Conservation (phyloP, 1,139 yeast genomes). For the Yamadazyma sp. region DNA sequence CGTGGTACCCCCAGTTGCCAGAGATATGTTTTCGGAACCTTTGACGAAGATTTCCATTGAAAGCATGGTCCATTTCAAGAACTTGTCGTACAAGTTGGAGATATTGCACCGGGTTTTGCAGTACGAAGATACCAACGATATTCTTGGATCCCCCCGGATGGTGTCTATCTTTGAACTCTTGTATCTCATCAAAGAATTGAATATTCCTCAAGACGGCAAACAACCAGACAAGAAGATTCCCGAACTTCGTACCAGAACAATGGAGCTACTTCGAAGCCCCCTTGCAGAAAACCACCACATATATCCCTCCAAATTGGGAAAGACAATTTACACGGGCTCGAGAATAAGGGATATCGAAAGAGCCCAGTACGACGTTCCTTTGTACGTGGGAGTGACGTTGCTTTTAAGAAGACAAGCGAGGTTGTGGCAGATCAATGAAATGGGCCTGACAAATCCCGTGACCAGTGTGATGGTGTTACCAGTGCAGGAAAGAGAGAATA, state of each 20-base stretch:
- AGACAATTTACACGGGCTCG: conserved; percentile 5
- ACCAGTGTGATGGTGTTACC: conserved; percentile 51
- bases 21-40: conserved; percentile 28
- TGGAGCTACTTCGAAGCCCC: neutral
- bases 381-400: conserved; percentile 45
- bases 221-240: neutral
- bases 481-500: conserved; percentile 23
- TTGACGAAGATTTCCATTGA: conserved; percentile 31
- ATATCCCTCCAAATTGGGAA: conserved; percentile 16
- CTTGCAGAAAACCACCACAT: conserved; percentile 11
- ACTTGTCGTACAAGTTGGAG: conserved; percentile 44
- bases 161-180: conserved; percentile 51
- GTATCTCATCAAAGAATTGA: conserved; percentile 24
- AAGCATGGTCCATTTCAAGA: conserved; percentile 33
- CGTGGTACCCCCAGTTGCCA: conserved; percentile 36
- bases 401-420: conserved; percentile 50
- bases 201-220: neutral
- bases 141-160: conserved; percentile 42
- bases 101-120: conserved; percentile 55
- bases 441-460: conserved; percentile 36
- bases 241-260: neutral
- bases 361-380: conserved; percentile 18
- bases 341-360: conserved; percentile 5
- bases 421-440: conserved; percentile 40
- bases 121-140: conserved; percentile 39